Evolutionary conservation across 441 rosid genomes (phyloP), one percentile per base, ranked within the genome.

Genomic region (Sinapis alba): DNA sequence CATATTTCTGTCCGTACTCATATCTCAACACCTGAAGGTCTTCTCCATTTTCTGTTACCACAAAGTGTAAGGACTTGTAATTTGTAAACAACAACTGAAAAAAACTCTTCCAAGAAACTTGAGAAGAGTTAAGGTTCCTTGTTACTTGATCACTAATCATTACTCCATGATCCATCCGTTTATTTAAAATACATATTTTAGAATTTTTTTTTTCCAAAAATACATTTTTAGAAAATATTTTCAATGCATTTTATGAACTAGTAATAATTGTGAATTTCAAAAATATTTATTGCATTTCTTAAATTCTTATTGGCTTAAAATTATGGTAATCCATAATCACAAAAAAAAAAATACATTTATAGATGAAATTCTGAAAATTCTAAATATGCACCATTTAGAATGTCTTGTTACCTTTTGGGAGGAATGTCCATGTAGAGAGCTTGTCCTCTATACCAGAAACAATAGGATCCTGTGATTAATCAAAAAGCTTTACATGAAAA

Each of bases 391-490:
- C 57, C 12, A 63, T 8, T 69, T 16, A 34, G 7, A 34, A 28
- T 50, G 61, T 41, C 11, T 63, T 21, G 18, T 65, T 63, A 91
- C 96, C 99, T 90, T 88, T 94, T 68, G 97, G 99, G 68, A 94
- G 99, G 76, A 94, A 94, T 56, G 99, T 87, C 99, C 99, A 94
- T 62, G 97, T 83, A 23, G 97, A 82, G 75, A 94, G 89, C 84
- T 94, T 94, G 62, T 90, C 97, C 80, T 94, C 99, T 75, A 94
- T 86, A 36, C 98, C 99, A 15, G 84, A 85, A 83, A 94, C 83
- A 43, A 94, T 90, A 60, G 97, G 96, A 85, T 94, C 98, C 98
- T 92, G 77, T 28, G 76, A 64, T 50, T 57, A 41, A 27, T 13
- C 74, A 73, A 78, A 66, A 51, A 71, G 10, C 27, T 59, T 71